Percentiles rank a stretch among this genome's conserved stretches.
Conservation (phyloP, 257 asterid species). For the Solanum medicagineum region DNA sequence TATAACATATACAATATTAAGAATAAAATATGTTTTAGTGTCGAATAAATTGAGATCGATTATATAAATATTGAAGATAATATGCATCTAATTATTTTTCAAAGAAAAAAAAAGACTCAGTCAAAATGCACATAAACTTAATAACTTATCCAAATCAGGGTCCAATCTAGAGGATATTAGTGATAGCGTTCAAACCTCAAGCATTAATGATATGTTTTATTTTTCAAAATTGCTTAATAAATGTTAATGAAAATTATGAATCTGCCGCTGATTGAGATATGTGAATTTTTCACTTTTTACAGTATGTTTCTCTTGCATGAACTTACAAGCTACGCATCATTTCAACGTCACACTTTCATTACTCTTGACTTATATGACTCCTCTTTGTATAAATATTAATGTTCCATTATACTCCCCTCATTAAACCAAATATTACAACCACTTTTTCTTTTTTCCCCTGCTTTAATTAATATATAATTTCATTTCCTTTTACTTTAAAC, state of each 20-base stretch:
- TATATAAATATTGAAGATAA: neutral
- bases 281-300: neutral
- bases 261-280: neutral
- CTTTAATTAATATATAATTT: neutral
- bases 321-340: slow-evolving; percentile 81
- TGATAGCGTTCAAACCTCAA: neutral
- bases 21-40: neutral
- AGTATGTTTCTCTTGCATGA: slow-evolving; percentile 5
- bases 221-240: rapidly evolving
- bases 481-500: neutral
- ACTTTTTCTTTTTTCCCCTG: neutral
- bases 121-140: neutral
- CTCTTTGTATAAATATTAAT: neutral
- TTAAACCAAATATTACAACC: neutral
- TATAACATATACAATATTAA: neutral
- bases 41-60: neutral
- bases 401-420: neutral
- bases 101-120: neutral
- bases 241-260: neutral
- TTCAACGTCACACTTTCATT: slow-evolving; percentile 42
- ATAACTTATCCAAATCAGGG: too few relatives aligned
- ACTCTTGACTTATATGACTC: slow-evolving; percentile 30
- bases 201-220: rapidly evolving
- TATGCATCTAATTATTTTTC: too few relatives aligned
- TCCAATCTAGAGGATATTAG: too few relatives aligned